Evolutionary conservation across 2,329 filamentous ascomycete genomes (phyloP), one percentile per base, ranked within the genome.

Genomic region (Apiospora marii): DNA sequence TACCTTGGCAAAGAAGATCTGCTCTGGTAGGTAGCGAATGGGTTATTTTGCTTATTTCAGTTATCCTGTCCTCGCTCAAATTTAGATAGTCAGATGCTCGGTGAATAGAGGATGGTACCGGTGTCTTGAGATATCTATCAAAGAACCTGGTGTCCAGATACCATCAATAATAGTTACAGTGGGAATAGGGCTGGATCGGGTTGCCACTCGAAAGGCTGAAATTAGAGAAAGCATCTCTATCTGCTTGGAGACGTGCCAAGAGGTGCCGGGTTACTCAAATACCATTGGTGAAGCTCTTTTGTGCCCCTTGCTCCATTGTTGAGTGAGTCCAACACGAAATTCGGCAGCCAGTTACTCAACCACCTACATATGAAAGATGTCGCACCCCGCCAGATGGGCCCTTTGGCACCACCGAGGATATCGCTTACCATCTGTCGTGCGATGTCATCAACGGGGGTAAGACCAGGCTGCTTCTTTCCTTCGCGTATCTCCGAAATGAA

Each of bases 391-490:
- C 71, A 72, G 48, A 64, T 67, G 48, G n/a, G 43, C 22, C 58
- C 58, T 58, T 51, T 67, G 7, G 68, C 43, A 43, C 71, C 68
- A 12, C 71, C 58, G n/a, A 72, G 71, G 19, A 72, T 53, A 37
- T 72, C 71, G 10, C 44, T 30, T 8, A 72, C 71, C n/a, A 72
- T 41, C 14, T 72, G 49, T 13, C 68, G 71, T 12, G 68, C 68
- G 22, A 48, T 37, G 4, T 51, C 68, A 51, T 70, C 49, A 30
- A 68, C 51, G 37, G 34, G n/a, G 5, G 24, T 43, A n/a, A 64
- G 24, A n/a, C 16, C 30, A 22, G 53, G 43, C 30, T 48, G 41
- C 46, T 46, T 67, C 34, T 46, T 72, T 46, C 68, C 68, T 13
- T 64, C 67, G 24, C 68, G 49, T n/a, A n/a, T 16, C 19, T 72